A percentile compares a stretch with the other conserved stretches of the same genome.
phyloP scores from a whole-genome alignment of 2,329 filamentous ascomycete species.

The Exophiala sideris region DNA sequence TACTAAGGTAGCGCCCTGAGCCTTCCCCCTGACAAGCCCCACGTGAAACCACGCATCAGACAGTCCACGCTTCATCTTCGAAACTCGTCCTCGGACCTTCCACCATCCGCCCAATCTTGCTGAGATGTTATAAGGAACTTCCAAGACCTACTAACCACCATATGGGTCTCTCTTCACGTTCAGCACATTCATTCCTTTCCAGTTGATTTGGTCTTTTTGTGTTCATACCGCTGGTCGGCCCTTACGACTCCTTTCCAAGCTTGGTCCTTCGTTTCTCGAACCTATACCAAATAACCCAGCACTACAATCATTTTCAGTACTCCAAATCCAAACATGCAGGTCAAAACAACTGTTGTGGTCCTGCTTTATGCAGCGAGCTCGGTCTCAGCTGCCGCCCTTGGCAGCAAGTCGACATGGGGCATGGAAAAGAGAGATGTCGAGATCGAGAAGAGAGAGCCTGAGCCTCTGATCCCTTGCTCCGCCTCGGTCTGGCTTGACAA shows the following conservation, averaged over 20 bases:
- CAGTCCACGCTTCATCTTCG: slow-evolving; percentile 19
- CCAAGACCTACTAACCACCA: slow-evolving; percentile 15
- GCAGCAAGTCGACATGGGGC: slow-evolving; percentile 11
- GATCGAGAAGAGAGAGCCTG: neutral
- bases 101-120: slow-evolving; percentile 12
- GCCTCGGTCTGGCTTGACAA: slow-evolving; percentile 18
- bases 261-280: slow-evolving; percentile 14
- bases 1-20: neutral
- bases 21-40: neutral
- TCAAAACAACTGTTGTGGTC: slow-evolving; percentile 18
- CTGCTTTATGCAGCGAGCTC: slow-evolving; percentile 17
- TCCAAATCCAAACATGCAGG: slow-evolving; percentile 20
- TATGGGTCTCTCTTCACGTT: slow-evolving; percentile 8
- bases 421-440: slow-evolving; percentile 6
- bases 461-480: slow-evolving; percentile 13
- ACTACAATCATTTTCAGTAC: slow-evolving; percentile 1
- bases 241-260: slow-evolving; percentile 7
- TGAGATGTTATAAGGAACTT: slow-evolving; percentile 17
- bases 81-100: slow-evolving; percentile 12
- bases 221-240: slow-evolving; percentile 26
- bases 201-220: slow-evolving; percentile 5
- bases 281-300: neutral
- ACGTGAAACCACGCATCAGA: slow-evolving; percentile 21
- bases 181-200: slow-evolving; percentile 6
- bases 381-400: slow-evolving; percentile 22